phyloP scores from a whole-genome alignment of 2,329 filamentous ascomycete genomes.

The Pseudocercospora macadamiae region DNA sequence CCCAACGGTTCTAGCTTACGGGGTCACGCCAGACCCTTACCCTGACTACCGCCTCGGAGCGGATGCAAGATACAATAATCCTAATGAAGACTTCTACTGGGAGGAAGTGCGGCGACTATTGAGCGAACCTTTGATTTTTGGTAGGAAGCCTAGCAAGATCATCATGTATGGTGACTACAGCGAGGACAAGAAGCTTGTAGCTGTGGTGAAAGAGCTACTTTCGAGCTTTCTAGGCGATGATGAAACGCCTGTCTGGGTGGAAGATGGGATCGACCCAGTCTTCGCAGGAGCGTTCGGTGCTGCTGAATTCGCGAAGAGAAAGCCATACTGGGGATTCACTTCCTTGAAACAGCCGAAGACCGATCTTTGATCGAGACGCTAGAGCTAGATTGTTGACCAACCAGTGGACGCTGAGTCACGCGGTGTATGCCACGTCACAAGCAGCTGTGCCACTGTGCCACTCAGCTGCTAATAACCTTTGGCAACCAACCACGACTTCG shows the following conservation, averaged over 20 bases:
- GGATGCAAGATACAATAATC: background rate
- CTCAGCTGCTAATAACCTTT: no score
- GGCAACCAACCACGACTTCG: no score
- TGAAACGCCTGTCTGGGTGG: conserved; percentile 8
- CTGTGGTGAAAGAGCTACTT: background rate
- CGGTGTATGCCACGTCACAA: no score
- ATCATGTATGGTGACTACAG: conserved; percentile 10
- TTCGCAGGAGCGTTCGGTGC: conserved; percentile 15
- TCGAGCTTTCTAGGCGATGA: background rate
- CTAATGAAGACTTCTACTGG: conserved; percentile 7
- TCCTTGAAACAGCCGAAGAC: background rate
- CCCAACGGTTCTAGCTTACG: background rate
- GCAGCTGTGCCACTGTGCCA: no score
- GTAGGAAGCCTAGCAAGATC: background rate
- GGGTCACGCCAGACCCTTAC: background rate
- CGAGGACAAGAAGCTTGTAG: background rate
- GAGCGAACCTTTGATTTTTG: background rate
- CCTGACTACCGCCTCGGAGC: background rate
- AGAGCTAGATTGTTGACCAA: no score
- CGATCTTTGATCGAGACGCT: no score
- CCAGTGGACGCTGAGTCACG: no score
- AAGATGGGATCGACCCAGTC: conserved; percentile 1
- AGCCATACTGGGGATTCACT: conserved; percentile 11
- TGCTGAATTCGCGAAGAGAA: conserved; percentile 15
- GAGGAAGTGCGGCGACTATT: conserved; percentile 5